Evolutionary conservation across 2,329 filamentous ascomycete species (phyloP).

Genomic region (Aspergillus ochraceus): DNA sequence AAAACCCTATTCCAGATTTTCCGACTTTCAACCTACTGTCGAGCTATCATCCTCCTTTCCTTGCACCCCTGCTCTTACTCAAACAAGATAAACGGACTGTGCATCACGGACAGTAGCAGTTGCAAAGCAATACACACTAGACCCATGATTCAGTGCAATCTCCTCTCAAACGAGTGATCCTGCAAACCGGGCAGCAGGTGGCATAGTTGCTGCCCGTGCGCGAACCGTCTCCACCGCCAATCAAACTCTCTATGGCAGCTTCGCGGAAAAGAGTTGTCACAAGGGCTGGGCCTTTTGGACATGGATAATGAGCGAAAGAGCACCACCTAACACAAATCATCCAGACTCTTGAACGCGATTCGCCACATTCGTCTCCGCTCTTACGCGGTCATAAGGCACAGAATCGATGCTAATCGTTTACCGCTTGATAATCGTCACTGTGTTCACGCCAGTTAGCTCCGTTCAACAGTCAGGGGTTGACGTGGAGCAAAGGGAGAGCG

Average conservation of each 20-base stretch:
- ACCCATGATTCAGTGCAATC: constrained; percentile 18
- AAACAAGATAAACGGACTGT: constrained; percentile 11
- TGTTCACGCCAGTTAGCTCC: constrained; percentile 25
- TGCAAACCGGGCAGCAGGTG: constrained; percentile 20
- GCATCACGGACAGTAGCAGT: constrained; percentile 19
- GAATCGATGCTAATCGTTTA: constrained; percentile 39
- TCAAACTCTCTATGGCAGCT: constrained; percentile 26
- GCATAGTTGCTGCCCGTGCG: constrained; percentile 24
- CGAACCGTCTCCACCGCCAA: constrained; percentile 20
- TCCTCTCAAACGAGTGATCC: constrained; percentile 18
- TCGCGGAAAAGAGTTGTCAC: constrained; percentile 25
- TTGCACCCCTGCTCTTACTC: neutral
- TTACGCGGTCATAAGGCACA: constrained; percentile 24
- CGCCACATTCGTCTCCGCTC: constrained; percentile 28
- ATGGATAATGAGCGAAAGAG: constrained; percentile 20
- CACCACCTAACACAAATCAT: constrained; percentile 18
- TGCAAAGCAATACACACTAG: constrained; percentile 10
- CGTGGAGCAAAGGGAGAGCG: constrained; percentile 36
- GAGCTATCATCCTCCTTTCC: neutral
- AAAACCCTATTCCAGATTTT: constrained; percentile 11
- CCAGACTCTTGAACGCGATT: constrained; percentile 24
- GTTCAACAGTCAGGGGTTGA: neutral
- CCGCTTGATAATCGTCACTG: constrained; percentile 70
- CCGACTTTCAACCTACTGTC: neutral
- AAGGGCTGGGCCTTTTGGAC: constrained; percentile 28